Evolutionary conservation across 2,329 filamentous ascomycete species (phyloP), one percentile per base, ranked within the genome.

Genomic region (Fusarium miscanthi): DNA sequence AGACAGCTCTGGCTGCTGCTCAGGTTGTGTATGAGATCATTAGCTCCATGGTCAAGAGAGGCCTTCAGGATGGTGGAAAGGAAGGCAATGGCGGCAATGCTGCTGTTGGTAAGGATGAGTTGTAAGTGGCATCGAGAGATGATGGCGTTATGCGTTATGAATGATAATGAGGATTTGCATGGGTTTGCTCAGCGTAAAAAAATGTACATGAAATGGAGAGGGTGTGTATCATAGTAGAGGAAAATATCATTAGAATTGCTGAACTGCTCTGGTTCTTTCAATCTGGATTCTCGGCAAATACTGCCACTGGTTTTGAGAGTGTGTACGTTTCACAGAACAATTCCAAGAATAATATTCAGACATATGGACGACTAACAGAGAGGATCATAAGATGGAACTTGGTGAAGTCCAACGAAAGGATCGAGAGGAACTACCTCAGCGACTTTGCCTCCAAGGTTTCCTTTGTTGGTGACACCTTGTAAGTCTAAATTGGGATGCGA

Each of bases 21-120:
- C 94, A 97, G 86, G 88, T 97, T 42, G 93, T 90, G 2, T 97
- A 92, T 80, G 94, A 97, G 84, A 87, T 97, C n/a, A 81, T 97
- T 76, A 97, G 91, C 42, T 93, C 87, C 67, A 91, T 92, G 82
- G 91, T 92, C 11, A 92, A 89, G 83, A 88, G 71, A 60, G 84
- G 83, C 4, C 70, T 82, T 77, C 65, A 69, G 31, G 81, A 80
- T 54, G 82, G 82, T 79, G 82, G 78, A 6, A 82, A 80, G 74
- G 80, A 80, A 60, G 78, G 72, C 11, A 74, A 74, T 27, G 69
- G 68, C 37, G 74, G 70, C 3, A 68, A 76, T 14, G 74, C 63
- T 27, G 69, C 65, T 59, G 31, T 33, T 23, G 72, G 64, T 8
- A 69, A 76, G 13, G 76, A 85, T 69, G 84, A 85, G 78, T 70